Conservation (phyloP, 2,329 filamentous ascomycete genomes). For the Bimuria novae-zelandiae region DNA sequence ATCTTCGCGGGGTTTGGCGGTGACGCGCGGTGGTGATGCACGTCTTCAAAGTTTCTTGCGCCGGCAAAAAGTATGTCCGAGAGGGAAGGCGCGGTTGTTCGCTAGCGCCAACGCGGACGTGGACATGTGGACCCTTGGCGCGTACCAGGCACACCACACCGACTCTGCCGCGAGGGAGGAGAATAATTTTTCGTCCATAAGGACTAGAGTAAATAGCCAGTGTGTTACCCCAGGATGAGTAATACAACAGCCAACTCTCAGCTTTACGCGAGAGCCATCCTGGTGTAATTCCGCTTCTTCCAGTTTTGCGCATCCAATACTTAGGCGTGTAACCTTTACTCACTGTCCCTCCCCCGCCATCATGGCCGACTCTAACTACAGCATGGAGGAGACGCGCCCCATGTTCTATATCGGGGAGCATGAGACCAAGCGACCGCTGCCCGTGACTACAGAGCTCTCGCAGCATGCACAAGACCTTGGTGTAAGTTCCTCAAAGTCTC, state of each 20-base stretch:
- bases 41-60: slow-evolving; percentile 3
- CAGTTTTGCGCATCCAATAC: not conserved
- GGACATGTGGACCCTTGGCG: slow-evolving; percentile 3
- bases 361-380: slow-evolving; percentile 39
- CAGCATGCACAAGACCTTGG: slow-evolving; percentile 69
- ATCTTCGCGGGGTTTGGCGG: slow-evolving; percentile 43
- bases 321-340: not conserved
- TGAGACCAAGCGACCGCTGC: slow-evolving; percentile 65
- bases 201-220: too few species aligned
- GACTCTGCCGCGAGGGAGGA: slow-evolving; percentile 2
- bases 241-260: too few species aligned
- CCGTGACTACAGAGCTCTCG: slow-evolving; percentile 68
- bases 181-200: slow-evolving; percentile 1
- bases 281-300: not conserved
- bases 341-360: slow-evolving; percentile 1
- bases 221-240: too few species aligned
- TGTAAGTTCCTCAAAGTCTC: slow-evolving; percentile 55
- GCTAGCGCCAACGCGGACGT: slow-evolving; percentile 15
- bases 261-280: too few species aligned
- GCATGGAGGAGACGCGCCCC: slow-evolving; percentile 47
- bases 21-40: slow-evolving; percentile 3
- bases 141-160: slow-evolving; percentile 3
- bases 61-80: not conserved
- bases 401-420: slow-evolving; percentile 76
- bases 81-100: slow-evolving; percentile 11